Evolutionary conservation across 768 basidiomycete genomes (phyloP), one percentile per base, ranked within the genome.

Genomic region (Hydnomerulius pinastri): DNA sequence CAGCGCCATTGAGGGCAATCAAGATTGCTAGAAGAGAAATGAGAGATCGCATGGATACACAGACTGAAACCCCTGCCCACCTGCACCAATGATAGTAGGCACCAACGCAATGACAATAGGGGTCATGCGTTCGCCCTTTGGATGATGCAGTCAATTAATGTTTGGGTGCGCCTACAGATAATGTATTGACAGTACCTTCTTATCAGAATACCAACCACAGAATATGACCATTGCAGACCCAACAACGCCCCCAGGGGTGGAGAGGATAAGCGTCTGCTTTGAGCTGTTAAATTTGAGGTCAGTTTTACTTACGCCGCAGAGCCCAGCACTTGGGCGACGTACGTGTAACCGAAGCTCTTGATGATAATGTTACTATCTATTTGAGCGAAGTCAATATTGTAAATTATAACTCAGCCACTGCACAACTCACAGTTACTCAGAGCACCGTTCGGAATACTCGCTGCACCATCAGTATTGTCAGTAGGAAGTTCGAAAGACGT

Each of bases 121-220:
- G 3, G 76, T 51, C 83, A 83, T 84, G 4, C 83, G 74, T 53
- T 83, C 82, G 30, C 73, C 73, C 82, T 79, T 8, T 33, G 17
- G 46, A 11, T n/a, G 25, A 29, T 32, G 1, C 12, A 6, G 24
- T 9, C 18, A 25, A 15, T 12, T 15, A 17, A n/a, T n/a, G n/a
- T n/a, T n/a, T n/a, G n/a, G n/a, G n/a, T n/a, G n/a, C 27, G 43
- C 10, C 21, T 4, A 48, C 9, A n/a, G 23, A 39, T 30, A 39
- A 43, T 10, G 20, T 36, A 24, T 40, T 21, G 32, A 13, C 32
- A 39, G 7, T 43, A 80, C 83, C 77, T 78, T 84, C 63, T 69
- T 79, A 57, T 86, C 85, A 0, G 85, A 83, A 60, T 82, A 83
- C 77, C 80, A 86, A 3, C 83, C 83, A 53, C 81, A 83, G 4